Evolutionary conservation across 768 basidiomycete genomes (phyloP), one percentile per base, ranked within the genome.

Genomic region (Rhizopogon rudus): DNA sequence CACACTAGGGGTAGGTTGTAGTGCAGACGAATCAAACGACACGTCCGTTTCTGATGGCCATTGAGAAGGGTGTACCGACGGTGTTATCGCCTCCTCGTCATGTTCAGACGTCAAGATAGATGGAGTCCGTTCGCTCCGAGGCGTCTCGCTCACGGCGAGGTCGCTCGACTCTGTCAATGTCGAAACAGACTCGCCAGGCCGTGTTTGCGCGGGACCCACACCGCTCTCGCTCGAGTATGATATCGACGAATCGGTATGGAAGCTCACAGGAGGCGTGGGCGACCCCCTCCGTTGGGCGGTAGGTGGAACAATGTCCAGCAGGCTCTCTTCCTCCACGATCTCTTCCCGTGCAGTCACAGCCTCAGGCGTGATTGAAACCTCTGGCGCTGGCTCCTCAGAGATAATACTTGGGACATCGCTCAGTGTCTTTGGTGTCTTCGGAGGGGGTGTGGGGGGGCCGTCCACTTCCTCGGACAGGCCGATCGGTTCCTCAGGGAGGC

Each of bases 21-120:
- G 73, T n/a, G 87, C 71, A 1, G 88, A 87, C 0, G 91, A 91
- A 20, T 91, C 89, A 58, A 87, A 92, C 0, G 90, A 86, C 9
- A 75, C 64, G 52, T 88, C 83, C 0, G 84, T 86, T 61, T 83
- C 84, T 3, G 77, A 66, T 2, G 79, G 82, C 86, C 87, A 91
- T 25, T 74, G 61, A 43, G 77, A 75, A 54, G 71, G 70, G 45
- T 71, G 67, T 55, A 79, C 57, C 40, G 77, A 70, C 50, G 77
- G 63, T 50, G 71, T 57, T 63, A 76, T 57, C 71, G 78, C 17
- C 33, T 49, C 48, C 33, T 37, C 48, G 9, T 49, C 48, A 49
- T 22, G 48, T 8, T 49, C 48, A 49, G 46, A 48, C 9, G 31
- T 37, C 35, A 29, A 37, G 8, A 49, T 35, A 39, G 8, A 14